Evolutionary conservation across 2,329 filamentous ascomycete genomes (phyloP), one percentile per base, ranked within the genome.

Genomic region (Exophiala spinifera): DNA sequence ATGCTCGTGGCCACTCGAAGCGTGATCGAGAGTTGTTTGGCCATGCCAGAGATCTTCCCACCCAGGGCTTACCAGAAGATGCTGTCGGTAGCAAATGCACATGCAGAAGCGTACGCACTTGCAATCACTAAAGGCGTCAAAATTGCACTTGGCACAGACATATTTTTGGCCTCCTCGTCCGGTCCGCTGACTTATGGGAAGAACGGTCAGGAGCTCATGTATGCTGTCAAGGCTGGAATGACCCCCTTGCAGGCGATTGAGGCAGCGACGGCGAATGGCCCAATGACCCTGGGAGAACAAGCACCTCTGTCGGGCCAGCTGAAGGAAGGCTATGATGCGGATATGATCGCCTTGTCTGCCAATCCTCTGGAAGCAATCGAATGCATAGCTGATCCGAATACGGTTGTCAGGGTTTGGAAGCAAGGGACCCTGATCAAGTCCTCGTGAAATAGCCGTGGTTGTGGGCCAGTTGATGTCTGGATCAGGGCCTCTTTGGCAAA

Each of bases 191-290:
- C 1, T 7, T 72, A 74, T 53, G 74, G 74, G 1, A 69, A 66
- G 40, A 76, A 75, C 59, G 75, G 72, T 5, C 68, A 66, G 42
- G 78, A 81, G 64, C 63, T 80, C 20, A 62, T 66, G 13, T 76
- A 72, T 61, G 76, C 76, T 3, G 72, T 78, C 42, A 21, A 53
- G 11, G 73, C 74, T 6, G 77, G 77, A 1, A 71, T 81, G 73
- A 73, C 73, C 3, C 72, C 74, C 2, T 61, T 80, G 36, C 65
- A 78, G 61, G 76, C 77, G 3, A 79, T 81, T 56, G 74, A 80
- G 62, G 73, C 74, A 23, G 75, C 71, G 6, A 79, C 78, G 3
- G 75, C 75, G 10, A 78, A 69, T 39, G 69, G 68, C 8, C 74
- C 76, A 0, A 67, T 74, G 54, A 75, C 73, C 1, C 56, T 79